Conservation (phyloP, 2,329 filamentous ascomycete genomes). For the Epichloe sibirici region DNA sequence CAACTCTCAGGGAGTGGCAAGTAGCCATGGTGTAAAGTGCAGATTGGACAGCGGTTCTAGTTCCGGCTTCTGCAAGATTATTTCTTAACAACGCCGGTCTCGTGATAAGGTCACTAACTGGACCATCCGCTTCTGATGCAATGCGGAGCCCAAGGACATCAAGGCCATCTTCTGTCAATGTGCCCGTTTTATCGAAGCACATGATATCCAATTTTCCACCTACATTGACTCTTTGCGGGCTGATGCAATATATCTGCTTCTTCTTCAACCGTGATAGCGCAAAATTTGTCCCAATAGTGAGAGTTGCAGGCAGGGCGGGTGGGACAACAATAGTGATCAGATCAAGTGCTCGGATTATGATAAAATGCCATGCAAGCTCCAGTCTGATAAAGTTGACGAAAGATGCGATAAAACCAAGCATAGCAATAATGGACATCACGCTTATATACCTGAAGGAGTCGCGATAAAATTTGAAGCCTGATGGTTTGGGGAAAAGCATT, state of each 20-base stretch:
- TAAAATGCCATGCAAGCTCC: slow-evolving; percentile 74
- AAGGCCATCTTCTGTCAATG: slow-evolving; percentile 86
- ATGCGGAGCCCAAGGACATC: slow-evolving; percentile 85
- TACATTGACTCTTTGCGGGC: slow-evolving; percentile 91
- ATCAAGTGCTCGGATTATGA: slow-evolving; percentile 84
- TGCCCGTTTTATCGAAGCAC: slow-evolving; percentile 99
- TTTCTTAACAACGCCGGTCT: slow-evolving; percentile 24
- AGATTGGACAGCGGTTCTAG: slow-evolving; percentile 28
- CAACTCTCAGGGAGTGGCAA: slow-evolving; percentile 78
- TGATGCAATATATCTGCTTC: slow-evolving; percentile 94
- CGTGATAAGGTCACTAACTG: slow-evolving; percentile 66
- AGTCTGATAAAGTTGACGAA: slow-evolving; percentile 88
- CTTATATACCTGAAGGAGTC: slow-evolving; percentile 97
- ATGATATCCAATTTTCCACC: slow-evolving; percentile 92
- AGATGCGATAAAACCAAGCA: slow-evolving; percentile 78
- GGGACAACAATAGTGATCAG: slow-evolving; percentile 96
- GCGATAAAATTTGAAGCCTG: slow-evolving; percentile 95
- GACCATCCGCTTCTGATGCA: slow-evolving; percentile 47
- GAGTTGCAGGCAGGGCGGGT: slow-evolving; percentile 82
- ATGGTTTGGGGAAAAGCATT: slow-evolving; percentile 97
- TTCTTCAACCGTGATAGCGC: slow-evolving; percentile 75
- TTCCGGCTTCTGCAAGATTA: background rate
- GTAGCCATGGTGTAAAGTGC: slow-evolving; percentile 93
- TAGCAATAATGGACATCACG: slow-evolving; percentile 82
- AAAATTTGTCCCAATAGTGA: slow-evolving; percentile 95